Evolutionary conservation across 2,329 filamentous ascomycete genomes (phyloP).

Genomic region (Talaromyces funiculosus): DNA sequence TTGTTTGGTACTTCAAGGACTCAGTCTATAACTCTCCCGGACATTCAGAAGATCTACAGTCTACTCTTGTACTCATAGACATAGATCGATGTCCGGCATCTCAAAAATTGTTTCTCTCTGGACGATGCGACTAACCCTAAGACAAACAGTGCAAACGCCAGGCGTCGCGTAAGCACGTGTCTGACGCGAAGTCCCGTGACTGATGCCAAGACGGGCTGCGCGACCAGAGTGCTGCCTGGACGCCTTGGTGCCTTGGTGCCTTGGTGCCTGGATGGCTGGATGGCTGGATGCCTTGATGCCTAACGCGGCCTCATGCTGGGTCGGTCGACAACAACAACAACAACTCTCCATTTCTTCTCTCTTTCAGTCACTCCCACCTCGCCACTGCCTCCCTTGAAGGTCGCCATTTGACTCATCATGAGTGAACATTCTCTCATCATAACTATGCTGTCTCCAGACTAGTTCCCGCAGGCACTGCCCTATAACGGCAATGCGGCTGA

Average conservation of each 20-base stretch:
- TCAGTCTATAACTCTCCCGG: not conserved
- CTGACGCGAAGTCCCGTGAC: conserved; percentile 12
- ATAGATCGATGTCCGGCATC: not conserved
- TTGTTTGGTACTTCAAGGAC: too few relatives aligned
- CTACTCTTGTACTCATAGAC: not conserved
- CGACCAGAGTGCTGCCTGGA: not conserved
- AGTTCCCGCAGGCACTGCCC: not conserved
- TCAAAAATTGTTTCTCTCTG: not conserved
- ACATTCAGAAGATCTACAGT: not conserved
- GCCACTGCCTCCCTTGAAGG: not conserved
- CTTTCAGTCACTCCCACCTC: not conserved
- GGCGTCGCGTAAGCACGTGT: conserved; percentile 5
- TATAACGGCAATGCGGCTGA: conserved; percentile 12
- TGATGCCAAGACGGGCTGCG: not conserved
- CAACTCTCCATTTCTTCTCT: not conserved
- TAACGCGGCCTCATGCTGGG: too few relatives aligned
- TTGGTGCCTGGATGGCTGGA: not conserved
- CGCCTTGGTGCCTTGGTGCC: not conserved
- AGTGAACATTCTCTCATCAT: not conserved
- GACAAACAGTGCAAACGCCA: not conserved
- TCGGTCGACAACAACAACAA: too few relatives aligned
- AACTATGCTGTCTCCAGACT: not conserved
- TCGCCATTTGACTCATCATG: not conserved
- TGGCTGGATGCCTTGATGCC: not conserved
- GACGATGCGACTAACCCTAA: not conserved